These are phyloP conservation scores for Fusarium gaditjirri DNA, from an alignment of 2,329 filamentous ascomycete genomes.

Conservation along the genomic window DNA sequence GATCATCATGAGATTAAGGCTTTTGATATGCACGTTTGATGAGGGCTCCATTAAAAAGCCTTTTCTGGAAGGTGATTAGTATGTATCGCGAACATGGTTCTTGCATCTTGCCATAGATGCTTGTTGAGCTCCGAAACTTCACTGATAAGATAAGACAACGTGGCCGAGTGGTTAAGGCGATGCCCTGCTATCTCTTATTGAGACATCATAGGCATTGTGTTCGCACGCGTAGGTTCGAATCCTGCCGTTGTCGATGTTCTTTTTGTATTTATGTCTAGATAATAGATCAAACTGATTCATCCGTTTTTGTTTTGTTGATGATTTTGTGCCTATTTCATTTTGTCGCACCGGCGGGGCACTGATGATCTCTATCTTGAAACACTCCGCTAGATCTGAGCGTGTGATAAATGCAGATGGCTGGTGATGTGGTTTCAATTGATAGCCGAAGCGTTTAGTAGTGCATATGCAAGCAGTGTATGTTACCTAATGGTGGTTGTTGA, in stretches of 20 bases:
- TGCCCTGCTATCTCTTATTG: constrained; percentile 23
- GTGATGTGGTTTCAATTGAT: not conserved
- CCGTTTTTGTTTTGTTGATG: not conserved
- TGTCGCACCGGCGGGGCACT: not conserved
- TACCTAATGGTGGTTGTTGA: too few relatives aligned
- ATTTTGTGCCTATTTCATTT: not conserved
- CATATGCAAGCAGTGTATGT: too few relatives aligned
- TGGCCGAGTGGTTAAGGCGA: constrained; percentile 31
- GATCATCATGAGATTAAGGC: not conserved
- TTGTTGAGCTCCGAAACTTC: accelerated
- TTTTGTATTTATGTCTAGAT: not conserved
- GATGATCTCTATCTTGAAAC: not conserved
- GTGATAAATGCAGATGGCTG: not conserved
- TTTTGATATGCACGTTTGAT: not conserved
- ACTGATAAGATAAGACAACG: constrained; percentile 18
- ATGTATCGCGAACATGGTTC: too few relatives aligned
- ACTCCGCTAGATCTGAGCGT: accelerated
- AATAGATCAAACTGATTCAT: accelerated
- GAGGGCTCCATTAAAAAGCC: not conserved
- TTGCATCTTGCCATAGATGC: not conserved
- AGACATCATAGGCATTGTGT: constrained; percentile 31
- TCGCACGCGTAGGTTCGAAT: constrained; percentile 32
- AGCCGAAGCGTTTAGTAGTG: too few relatives aligned
- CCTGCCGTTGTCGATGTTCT: constrained; percentile 21
- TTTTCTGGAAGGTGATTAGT: not conserved